Conservation (phyloP, 306 rosid species). For the Cyamopsis tetragonoloba region DNA sequence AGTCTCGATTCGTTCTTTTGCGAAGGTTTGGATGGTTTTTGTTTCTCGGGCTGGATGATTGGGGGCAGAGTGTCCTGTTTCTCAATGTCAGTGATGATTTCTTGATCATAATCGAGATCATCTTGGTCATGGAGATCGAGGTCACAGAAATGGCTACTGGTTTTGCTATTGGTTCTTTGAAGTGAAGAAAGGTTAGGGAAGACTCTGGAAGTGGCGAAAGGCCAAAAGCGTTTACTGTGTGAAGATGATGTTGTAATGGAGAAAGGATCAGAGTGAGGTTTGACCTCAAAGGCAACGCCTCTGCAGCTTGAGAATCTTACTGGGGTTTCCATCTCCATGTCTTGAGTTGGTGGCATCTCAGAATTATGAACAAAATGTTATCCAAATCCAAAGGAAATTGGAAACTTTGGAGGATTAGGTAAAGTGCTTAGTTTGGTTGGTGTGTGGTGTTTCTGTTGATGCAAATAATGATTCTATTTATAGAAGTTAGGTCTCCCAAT, state of each 20-base stretch:
- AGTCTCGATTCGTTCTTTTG: conserved; percentile 33
- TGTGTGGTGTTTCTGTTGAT: neutral
- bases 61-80: conserved; percentile 1
- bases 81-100: neutral
- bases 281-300: conserved; percentile 51
- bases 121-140: conserved; percentile 21
- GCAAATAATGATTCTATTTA: neutral
- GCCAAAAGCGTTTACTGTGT: conserved; percentile 10
- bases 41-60: neutral
- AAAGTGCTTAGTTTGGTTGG: neutral
- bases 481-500: neutral
- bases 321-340: conserved; percentile 26
- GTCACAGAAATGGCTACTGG: conserved; percentile 54
- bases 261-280: conserved; percentile 40
- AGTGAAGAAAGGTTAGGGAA: conserved; percentile 31
- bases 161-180: conserved; percentile 29
- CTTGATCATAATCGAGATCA: neutral
- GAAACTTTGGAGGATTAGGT: neutral
- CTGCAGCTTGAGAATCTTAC: conserved; percentile 49
- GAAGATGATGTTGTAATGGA: conserved; percentile 10
- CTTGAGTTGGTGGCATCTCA: neutral
- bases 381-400: neutral
- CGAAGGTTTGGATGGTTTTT: conserved; percentile 18
- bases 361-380: neutral
- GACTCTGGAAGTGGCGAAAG: conserved; percentile 19